Conservation (phyloP, 2,329 filamentous ascomycete genomes). For the Fusarium duplospermum region DNA sequence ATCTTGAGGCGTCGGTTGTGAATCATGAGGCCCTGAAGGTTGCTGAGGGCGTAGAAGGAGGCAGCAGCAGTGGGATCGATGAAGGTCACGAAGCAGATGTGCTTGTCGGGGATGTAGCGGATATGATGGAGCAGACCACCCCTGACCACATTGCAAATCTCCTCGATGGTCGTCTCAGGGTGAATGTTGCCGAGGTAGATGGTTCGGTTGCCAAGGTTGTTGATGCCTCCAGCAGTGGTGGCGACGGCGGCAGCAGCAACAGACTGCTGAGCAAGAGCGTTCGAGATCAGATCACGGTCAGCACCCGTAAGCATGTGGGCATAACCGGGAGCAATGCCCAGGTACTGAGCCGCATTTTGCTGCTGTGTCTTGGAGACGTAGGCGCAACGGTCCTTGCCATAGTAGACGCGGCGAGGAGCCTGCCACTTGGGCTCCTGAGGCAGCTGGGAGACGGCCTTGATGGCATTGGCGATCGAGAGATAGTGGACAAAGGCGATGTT, state of each 20-base stretch:
- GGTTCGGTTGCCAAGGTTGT: constrained; percentile 96
- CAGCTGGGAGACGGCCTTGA: constrained; percentile 96
- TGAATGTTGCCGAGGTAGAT: constrained; percentile 99
- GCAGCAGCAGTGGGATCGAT: constrained; percentile 98
- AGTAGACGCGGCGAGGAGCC: constrained; percentile 93
- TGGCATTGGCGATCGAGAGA: constrained; percentile 95
- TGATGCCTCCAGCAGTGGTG: constrained; percentile 94
- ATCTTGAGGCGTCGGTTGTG: constrained; percentile 98
- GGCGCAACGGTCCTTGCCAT: constrained; percentile 97
- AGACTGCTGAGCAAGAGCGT: constrained; percentile 94
- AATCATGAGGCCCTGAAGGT: constrained; percentile 98
- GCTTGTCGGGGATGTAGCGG: constrained; percentile 99
- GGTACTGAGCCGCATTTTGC: constrained; percentile 97
- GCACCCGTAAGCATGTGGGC: constrained; percentile 96
- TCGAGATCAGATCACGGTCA: constrained; percentile 96
- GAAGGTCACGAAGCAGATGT: constrained; percentile 99
- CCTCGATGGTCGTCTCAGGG: constrained; percentile 97
- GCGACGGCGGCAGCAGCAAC: constrained; percentile 96
- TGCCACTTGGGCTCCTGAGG: constrained; percentile 98
- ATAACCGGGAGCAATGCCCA: constrained; percentile 96
- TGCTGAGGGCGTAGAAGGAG: constrained; percentile 97
- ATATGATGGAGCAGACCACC: constrained; percentile 97
- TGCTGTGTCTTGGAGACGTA: constrained; percentile 99
- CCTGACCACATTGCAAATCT: constrained; percentile 98
- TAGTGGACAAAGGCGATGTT: constrained; percentile 98